A percentile compares a stretch with the other conserved stretches of the same genome.
Evolutionary conservation across 805 yeast species (phyloP).

Genomic region (Scheffersomyces stipitis): DNA sequence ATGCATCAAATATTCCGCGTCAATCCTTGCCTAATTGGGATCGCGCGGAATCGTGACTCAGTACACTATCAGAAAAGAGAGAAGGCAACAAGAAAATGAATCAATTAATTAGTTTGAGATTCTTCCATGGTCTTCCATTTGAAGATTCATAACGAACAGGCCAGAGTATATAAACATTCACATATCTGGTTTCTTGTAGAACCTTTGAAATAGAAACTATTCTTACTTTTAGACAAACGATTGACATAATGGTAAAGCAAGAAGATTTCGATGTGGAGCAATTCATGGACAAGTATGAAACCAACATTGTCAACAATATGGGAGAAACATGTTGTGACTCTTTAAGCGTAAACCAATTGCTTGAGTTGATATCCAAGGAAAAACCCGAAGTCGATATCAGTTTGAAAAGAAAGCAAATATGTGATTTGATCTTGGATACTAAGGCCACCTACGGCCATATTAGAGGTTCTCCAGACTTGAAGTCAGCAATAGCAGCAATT

Average conservation of each 20-base stretch:
- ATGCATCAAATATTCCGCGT: no score
- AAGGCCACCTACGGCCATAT: constrained; percentile 48
- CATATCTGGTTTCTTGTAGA: no score
- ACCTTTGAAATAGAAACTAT: no score
- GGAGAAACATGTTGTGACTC: constrained; percentile 57
- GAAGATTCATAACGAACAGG: no score
- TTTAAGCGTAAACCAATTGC: constrained; percentile 39
- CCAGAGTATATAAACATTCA: no score
- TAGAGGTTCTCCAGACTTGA: constrained; percentile 43
- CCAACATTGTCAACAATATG: constrained; percentile 36
- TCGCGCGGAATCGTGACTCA: no score
- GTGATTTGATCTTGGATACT: constrained; percentile 17
- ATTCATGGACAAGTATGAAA: constrained; percentile 53
- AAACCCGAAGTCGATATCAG: constrained; percentile 1
- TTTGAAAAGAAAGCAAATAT: constrained; percentile 5
- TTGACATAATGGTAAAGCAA: constrained; percentile 41
- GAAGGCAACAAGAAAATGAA: no score
- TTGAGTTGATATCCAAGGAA: constrained; percentile 15
- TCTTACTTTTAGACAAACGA: no score
- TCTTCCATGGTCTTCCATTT: no score
- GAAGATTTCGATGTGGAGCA: constrained; percentile 51
- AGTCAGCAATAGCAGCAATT: constrained; percentile 33
- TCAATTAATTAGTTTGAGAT: no score
- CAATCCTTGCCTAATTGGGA: no score
- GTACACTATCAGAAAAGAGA: no score